A percentile compares a stretch with the other conserved stretches of the same genome.
phyloP scores from a whole-genome alignment of 805 yeast species.

The Cyberlindnera sargentensis region DNA sequence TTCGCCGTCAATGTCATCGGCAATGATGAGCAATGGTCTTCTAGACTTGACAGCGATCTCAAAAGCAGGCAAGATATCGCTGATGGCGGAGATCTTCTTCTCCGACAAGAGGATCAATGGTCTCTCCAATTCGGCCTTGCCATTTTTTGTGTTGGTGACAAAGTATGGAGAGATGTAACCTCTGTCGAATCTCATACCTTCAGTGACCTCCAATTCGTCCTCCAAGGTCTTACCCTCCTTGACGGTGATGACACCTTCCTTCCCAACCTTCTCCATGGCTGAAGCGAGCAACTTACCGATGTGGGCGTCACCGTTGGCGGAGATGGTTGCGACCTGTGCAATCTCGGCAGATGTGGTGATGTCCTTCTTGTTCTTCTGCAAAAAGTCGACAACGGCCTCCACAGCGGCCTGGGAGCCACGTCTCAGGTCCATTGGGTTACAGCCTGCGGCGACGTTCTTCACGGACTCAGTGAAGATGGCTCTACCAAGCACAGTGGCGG shows the following conservation, averaged over 20 bases:
- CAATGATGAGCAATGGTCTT: slow-evolving; percentile 89
- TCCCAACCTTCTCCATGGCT: slow-evolving; percentile 99
- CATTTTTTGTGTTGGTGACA: slow-evolving; percentile 79
- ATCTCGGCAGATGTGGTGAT: slow-evolving; percentile 94
- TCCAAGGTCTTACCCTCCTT: slow-evolving; percentile 97
- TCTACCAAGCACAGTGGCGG: slow-evolving; percentile 95
- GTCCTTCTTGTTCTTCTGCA: slow-evolving; percentile 87
- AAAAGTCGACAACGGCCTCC: slow-evolving; percentile 84
- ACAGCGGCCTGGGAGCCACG: slow-evolving; percentile 98
- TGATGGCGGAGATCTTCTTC: slow-evolving; percentile 92
- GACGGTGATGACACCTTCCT: slow-evolving; percentile 98
- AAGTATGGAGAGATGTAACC: slow-evolving; percentile 98
- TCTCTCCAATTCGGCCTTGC: slow-evolving; percentile 94
- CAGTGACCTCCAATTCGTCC: slow-evolving; percentile 95
- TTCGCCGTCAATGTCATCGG: slow-evolving; percentile 98
- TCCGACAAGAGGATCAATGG: slow-evolving; percentile 74
- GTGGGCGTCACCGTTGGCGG: slow-evolving; percentile 95
- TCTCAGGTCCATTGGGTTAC: slow-evolving; percentile 99
- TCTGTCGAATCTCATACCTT: slow-evolving; percentile 99
- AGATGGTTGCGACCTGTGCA: slow-evolving; percentile 97
- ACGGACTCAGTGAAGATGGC: slow-evolving; percentile 95
- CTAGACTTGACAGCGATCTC: slow-evolving; percentile 91
- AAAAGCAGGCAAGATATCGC: slow-evolving; percentile 84
- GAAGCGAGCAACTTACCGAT: slow-evolving; percentile 89
- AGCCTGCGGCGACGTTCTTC: slow-evolving; percentile 98